Evolutionary conservation across 305 asterid species (phyloP).

Genomic region (Fraxinus platypoda): DNA sequence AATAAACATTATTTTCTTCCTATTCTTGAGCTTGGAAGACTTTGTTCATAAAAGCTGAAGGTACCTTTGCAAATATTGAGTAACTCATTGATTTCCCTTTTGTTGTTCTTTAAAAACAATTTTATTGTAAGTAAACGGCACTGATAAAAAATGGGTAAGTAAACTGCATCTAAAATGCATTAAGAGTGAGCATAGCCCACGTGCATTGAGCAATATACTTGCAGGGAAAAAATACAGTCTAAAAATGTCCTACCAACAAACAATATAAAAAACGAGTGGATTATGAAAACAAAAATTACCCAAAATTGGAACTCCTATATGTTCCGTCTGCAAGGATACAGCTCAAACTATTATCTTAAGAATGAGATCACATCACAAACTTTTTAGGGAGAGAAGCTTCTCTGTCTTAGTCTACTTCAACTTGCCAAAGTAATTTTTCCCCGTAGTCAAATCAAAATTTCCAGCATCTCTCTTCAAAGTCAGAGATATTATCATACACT

Average conservation of each 20-base stretch:
- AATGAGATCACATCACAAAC: not conserved
- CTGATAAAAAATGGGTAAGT: not conserved
- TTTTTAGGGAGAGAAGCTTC: not conserved
- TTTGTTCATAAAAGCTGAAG: not conserved
- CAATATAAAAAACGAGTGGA: not conserved
- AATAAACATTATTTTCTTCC: not conserved
- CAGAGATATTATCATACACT: not conserved
- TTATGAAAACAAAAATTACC: not conserved
- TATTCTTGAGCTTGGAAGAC: not conserved
- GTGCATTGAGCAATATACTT: not conserved
- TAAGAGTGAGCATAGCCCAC: not conserved
- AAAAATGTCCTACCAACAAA: not conserved
- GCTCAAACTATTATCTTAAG: not conserved
- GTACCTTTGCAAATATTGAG: not conserved
- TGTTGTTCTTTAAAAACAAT: not conserved
- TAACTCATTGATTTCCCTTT: not conserved
- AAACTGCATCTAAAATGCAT: not conserved
- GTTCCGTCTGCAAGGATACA: not conserved
- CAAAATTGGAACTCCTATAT: not conserved
- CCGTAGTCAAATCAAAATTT: not conserved
- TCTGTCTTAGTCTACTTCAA: not conserved
- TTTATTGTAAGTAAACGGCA: not conserved
- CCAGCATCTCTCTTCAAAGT: not conserved
- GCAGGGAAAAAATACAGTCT: not conserved
- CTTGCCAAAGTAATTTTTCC: not conserved